These are phyloP conservation scores for Poa pratensis DNA, from an alignment of 176 grass and related monocot genomes.

Conservation along the genomic window DNA sequence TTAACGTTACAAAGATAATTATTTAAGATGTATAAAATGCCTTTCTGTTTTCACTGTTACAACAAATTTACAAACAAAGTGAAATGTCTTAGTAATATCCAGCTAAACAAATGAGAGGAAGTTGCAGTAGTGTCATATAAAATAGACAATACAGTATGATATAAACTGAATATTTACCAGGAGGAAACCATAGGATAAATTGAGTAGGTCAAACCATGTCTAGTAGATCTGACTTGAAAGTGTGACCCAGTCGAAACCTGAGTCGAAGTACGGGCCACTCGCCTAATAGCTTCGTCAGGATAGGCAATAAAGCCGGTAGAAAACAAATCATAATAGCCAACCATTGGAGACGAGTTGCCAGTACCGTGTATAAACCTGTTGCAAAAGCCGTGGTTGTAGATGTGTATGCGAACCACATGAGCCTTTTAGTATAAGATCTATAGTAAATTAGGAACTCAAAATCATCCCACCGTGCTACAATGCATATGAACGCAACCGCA, in stretches of 20 bases:
- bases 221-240: constrained; percentile 1
- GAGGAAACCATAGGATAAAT: background rate
- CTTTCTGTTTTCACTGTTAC: no score
- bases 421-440: constrained; percentile 5
- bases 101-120: no score
- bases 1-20: no score
- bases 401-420: constrained; percentile 28
- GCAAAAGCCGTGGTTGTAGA: background rate
- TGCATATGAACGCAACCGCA: constrained; percentile 24
- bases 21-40: no score
- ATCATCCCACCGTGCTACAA: constrained; percentile 36
- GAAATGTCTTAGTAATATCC: no score
- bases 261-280: background rate
- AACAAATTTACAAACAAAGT: no score
- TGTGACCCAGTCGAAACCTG: background rate
- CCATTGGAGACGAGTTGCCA: background rate
- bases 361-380: background rate
- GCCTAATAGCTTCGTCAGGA: background rate
- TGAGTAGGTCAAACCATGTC: constrained; percentile 16
- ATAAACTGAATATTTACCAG: no score
- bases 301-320: background rate
- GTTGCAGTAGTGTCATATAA: no score
- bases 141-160: no score
- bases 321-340: background rate
- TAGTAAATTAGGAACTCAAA: constrained; percentile 31